Percentiles rank a stretch among this genome's conserved stretches.
Conservation (phyloP, 1,139 yeast species). For the Yamadazyma taylorii region DNA sequence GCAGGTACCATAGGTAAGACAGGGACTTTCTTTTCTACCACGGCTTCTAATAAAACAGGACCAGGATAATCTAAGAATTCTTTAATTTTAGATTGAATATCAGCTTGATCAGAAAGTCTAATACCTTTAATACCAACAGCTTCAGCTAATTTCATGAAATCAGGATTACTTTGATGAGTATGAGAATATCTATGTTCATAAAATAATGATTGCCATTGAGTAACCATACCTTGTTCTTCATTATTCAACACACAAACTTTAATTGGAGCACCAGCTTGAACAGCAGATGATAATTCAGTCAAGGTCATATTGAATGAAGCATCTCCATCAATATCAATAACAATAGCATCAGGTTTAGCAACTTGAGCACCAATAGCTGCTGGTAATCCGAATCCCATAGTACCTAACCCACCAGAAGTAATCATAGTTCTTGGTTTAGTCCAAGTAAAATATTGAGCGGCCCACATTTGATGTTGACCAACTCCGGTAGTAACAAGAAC, state of each 20-base stretch:
- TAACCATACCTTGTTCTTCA: slow-evolving; percentile 99
- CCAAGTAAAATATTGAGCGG: slow-evolving; percentile 97
- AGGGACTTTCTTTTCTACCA: slow-evolving; percentile 94
- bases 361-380: slow-evolving; percentile 98
- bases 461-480: slow-evolving; percentile 99
- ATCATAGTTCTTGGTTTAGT: slow-evolving; percentile 87
- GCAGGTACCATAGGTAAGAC: slow-evolving; percentile 98
- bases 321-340: slow-evolving; percentile 97
- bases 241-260: slow-evolving; percentile 87
- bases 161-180: slow-evolving; percentile 93
- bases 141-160: slow-evolving; percentile 89
- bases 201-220: slow-evolving; percentile 98
- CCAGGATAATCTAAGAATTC: slow-evolving; percentile 75
- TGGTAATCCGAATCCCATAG: slow-evolving; percentile 98
- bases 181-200: slow-evolving; percentile 96
- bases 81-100: slow-evolving; percentile 57
- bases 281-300: slow-evolving; percentile 89
- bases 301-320: slow-evolving; percentile 98
- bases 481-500: slow-evolving; percentile 96
- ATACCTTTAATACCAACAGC: slow-evolving; percentile 91
- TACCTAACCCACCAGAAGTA: slow-evolving; percentile 97
- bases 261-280: slow-evolving; percentile 88
- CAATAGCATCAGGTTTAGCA: slow-evolving; percentile 91
- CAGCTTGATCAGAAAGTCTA: slow-evolving; percentile 66
- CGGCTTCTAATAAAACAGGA: slow-evolving; percentile 87